Base-by-base conservation (phyloP, 2,329 filamentous ascomycete species). In the Aphanoascus verrucosus region DNA sequence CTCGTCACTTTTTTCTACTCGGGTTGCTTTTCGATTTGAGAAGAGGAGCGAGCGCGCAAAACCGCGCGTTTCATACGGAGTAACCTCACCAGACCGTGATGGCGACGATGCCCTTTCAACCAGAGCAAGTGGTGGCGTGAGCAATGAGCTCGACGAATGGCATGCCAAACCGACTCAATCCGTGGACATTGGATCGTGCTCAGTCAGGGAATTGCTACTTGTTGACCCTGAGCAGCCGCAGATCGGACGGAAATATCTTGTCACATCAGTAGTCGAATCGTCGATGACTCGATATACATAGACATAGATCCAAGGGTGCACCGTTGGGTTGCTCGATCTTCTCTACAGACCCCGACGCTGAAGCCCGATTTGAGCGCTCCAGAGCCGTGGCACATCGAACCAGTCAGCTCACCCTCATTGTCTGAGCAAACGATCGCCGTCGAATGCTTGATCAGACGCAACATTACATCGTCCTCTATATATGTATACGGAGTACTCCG, bases 131-230 rank as follows among this genome's bases (percentile, higher is more conserved):
- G 23, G 28, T 46, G 43, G 43, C 31, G 43, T 46, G 43, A 46
- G n/a, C 43, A 32, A 32, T 12, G 14, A 14, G 11, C n/a, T 41
- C 12, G 45, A 15, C 47, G 47, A 50, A 50, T 50, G 14, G 28
- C 8, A 50, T 50, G 37, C 47, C 17, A 32, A 19, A 12, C 47
- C 37, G 47, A 50, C 12, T 23, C 28, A 37, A 50, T 50, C 47
- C 47, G 41, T 41, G 7, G 5, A 8, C 37, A 15, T 8, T 17
- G 7, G 15, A 41, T 38, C 35, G 35, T 38, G 35, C 8, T 38
- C 35, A 12, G 12, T 14, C 35, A 38, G 35, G 11, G 35, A 38
- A 28, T 28, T 28, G 3, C 23, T 28, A 28, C 23, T 28, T 28
- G 23, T 7, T 28, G 7, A 28, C 23, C 23, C 23, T 28, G 23